Evolutionary conservation across 441 rosid genomes (phyloP).

Genomic region (Macaranga tanarius): DNA sequence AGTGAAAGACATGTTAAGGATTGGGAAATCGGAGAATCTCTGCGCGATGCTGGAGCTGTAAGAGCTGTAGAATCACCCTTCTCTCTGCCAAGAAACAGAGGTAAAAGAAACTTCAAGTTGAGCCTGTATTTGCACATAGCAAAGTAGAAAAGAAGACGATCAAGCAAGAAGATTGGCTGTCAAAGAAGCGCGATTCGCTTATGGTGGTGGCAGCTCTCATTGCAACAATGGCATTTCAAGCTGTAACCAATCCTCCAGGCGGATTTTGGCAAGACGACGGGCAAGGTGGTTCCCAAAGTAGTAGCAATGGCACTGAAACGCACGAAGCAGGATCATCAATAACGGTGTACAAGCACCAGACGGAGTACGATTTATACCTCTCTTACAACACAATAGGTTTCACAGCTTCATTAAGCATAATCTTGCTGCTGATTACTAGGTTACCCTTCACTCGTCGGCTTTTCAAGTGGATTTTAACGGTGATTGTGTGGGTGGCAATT

Average conservation of each 20-base stretch:
- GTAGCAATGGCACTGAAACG: too few species aligned
- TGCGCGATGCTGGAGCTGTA: slow-evolving; percentile 13
- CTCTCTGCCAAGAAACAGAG: too few species aligned
- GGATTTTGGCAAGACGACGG: slow-evolving; percentile 28
- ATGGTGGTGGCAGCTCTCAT: slow-evolving; percentile 36
- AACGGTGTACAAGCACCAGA: slow-evolving; percentile 1
- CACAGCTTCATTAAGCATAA: slow-evolving; percentile 28
- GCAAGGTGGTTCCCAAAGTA: not conserved
- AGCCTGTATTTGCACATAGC: too few species aligned
- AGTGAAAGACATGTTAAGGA: slow-evolving; percentile 22
- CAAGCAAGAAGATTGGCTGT: slow-evolving; percentile 14
- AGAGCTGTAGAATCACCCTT: not conserved
- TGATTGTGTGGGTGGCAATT: slow-evolving; percentile 28
- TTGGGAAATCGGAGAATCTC: slow-evolving; percentile 21
- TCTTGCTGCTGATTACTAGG: slow-evolving; percentile 27
- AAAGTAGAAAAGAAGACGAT: too few species aligned
- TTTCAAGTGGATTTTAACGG: slow-evolving; percentile 23
- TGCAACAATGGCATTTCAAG: slow-evolving; percentile 34
- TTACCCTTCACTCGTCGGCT: slow-evolving; percentile 19
- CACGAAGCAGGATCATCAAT: slow-evolving; percentile 20
- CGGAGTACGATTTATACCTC: not conserved
- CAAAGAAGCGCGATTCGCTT: slow-evolving; percentile 18
- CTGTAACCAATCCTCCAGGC: slow-evolving; percentile 22
- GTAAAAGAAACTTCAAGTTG: too few species aligned
- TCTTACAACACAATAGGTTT: slow-evolving; percentile 18